Evolutionary conservation across 306 rosid genomes (phyloP).

Genomic region (Ochetophila trinervis): DNA sequence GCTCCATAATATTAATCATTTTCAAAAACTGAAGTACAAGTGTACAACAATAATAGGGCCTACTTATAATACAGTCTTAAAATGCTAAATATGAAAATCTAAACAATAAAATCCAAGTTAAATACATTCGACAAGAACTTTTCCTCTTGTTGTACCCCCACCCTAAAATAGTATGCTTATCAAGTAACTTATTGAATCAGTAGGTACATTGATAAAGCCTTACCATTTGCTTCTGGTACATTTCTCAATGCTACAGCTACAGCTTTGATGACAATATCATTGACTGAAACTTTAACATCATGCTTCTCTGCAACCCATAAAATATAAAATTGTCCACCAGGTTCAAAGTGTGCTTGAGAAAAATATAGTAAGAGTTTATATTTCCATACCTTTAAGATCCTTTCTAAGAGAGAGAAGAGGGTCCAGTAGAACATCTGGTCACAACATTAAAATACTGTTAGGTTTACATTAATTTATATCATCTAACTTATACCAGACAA

Average conservation of each 20-base stretch:
- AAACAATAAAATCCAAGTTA: no score
- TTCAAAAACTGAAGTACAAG: no score
- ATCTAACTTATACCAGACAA: conserved; percentile 10
- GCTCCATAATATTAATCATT: no score
- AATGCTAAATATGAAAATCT: no score
- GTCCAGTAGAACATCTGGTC: conserved; percentile 75
- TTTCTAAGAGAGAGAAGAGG: conserved; percentile 92
- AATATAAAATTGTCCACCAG: conserved; percentile 24
- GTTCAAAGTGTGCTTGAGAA: conserved; percentile 11
- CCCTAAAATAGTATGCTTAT: not conserved
- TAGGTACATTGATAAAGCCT: conserved; percentile 15
- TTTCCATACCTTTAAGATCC: conserved; percentile 77
- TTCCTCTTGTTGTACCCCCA: no score
- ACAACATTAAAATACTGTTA: conserved; percentile 25
- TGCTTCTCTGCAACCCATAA: conserved; percentile 60
- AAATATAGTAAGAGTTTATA: conserved; percentile 15
- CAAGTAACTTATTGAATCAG: not conserved
- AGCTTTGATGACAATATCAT: conserved; percentile 92
- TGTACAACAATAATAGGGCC: no score
- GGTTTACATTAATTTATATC: conserved; percentile 18
- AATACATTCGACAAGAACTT: no score
- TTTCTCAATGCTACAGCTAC: conserved; percentile 88
- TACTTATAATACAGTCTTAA: no score
- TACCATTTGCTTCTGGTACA: conserved; percentile 94
- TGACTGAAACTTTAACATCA: conserved; percentile 93